Conservation (phyloP, 768 basidiomycete species). For the Tulasnella sp. region DNA sequence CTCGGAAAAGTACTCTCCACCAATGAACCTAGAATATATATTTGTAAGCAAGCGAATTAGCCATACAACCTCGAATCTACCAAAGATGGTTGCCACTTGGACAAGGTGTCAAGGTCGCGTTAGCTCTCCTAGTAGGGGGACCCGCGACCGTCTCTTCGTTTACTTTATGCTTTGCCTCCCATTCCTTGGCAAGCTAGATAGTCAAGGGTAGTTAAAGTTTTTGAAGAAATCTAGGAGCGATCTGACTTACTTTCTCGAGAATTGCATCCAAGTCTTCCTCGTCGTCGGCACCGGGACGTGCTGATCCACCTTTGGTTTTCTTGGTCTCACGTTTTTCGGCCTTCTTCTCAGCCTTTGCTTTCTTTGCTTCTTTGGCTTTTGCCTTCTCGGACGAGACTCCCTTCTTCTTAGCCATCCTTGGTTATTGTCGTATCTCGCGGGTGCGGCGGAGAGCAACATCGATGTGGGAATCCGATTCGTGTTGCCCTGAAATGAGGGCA, state of each 20-base stretch:
- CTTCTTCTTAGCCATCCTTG: conserved; percentile 56
- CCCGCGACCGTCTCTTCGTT: conserved; percentile 81
- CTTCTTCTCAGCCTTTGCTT: conserved; percentile 56
- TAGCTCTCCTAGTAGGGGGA: conserved; percentile 77
- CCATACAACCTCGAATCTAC: conserved; percentile 37
- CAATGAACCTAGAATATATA: conserved; percentile 49
- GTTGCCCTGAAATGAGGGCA: too few species aligned
- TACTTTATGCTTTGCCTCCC: conserved; percentile 73
- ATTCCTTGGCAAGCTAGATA: conserved; percentile 64
- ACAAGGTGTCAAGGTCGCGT: conserved; percentile 75
- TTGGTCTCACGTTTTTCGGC: conserved; percentile 47
- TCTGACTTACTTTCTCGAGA: conserved; percentile 61
- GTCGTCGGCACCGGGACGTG: conserved; percentile 50
- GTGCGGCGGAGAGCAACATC: too few species aligned
- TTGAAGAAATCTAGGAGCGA: conserved; percentile 1
- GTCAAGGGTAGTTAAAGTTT: conserved; percentile 35
- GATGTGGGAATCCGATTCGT: too few species aligned
- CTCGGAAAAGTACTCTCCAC: conserved; percentile 84
- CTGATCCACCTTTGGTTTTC: conserved; percentile 40
- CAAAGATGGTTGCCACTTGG: conserved; percentile 78
- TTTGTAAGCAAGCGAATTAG: conserved; percentile 11
- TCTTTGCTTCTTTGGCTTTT: conserved; percentile 52
- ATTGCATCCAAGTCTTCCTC: conserved; percentile 73
- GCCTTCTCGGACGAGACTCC: conserved; percentile 40
- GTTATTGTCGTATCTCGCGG: background rate